Conservation (phyloP, 306 rosid species). For the Adenanthera pavonina region DNA sequence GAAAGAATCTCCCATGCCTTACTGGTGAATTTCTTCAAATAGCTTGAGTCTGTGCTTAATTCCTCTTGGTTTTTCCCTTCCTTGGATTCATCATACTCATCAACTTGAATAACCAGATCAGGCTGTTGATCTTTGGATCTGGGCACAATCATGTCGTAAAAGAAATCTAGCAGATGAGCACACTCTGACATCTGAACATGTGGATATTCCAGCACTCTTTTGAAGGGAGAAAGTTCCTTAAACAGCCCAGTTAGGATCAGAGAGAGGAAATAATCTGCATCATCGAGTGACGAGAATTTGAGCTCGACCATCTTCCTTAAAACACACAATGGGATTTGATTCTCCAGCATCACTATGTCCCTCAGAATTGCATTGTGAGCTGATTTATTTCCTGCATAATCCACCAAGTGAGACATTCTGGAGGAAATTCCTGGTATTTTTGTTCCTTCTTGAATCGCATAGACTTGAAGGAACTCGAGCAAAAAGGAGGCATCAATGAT, state of each 20-base stretch:
- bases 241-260: slow-evolving; percentile 54
- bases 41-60: neutral
- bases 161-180: slow-evolving; percentile 60
- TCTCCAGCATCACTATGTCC: slow-evolving; percentile 63
- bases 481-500: slow-evolving; percentile 59
- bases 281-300: slow-evolving; percentile 37
- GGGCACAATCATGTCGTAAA: slow-evolving; percentile 51
- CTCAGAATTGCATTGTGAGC: slow-evolving; percentile 57
- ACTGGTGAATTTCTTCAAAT: slow-evolving; percentile 27
- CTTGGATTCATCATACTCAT: neutral
- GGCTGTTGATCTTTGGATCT: slow-evolving; percentile 25
- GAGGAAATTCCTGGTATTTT: slow-evolving; percentile 44
- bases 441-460: slow-evolving; percentile 40
- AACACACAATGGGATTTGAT: slow-evolving; percentile 60
- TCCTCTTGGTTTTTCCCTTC: slow-evolving; percentile 16
- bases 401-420: slow-evolving; percentile 57
- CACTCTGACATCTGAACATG: slow-evolving; percentile 43
- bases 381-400: slow-evolving; percentile 48
- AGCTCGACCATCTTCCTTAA: slow-evolving; percentile 52
- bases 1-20: slow-evolving; percentile 49
- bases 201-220: slow-evolving; percentile 30
- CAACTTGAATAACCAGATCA: slow-evolving; percentile 6
- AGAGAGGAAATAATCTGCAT: slow-evolving; percentile 45
- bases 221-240: slow-evolving; percentile 55
- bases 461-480: slow-evolving; percentile 56